These are phyloP conservation scores for Parasarocladium wereldwijsianum DNA, from an alignment of 2,329 filamentous ascomycete species.

Conservation along the genomic window DNA sequence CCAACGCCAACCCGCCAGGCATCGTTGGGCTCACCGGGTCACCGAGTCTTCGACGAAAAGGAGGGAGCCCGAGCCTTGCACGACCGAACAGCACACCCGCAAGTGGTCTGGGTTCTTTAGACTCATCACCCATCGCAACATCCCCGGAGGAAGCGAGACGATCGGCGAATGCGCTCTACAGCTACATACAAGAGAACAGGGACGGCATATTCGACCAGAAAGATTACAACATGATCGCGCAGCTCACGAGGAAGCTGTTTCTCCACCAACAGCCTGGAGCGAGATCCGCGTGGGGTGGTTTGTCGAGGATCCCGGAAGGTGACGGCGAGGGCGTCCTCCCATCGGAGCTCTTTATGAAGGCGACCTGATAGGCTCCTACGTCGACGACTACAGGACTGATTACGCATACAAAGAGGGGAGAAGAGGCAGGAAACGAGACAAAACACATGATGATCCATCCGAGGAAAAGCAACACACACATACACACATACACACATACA, in stretches of 20 bases:
- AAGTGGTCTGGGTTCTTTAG: constrained; percentile 20
- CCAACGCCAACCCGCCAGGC: constrained; percentile 22
- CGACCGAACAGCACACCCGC: constrained; percentile 7
- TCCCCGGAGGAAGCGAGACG: constrained; percentile 75
- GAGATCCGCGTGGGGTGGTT: constrained; percentile 23
- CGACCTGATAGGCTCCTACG: constrained; percentile 9
- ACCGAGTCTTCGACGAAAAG: constrained; percentile 17
- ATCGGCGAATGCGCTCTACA: constrained; percentile 69
- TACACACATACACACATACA: background rate
- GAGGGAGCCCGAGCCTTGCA: constrained; percentile 20
- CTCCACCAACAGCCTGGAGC: constrained; percentile 39
- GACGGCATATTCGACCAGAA: constrained; percentile 56
- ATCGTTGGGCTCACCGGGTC: constrained; percentile 27
- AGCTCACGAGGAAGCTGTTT: constrained; percentile 74
- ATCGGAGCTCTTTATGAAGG: constrained; percentile 15
- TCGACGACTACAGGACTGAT: too few relatives aligned
- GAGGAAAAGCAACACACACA: background rate
- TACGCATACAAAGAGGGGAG: too few relatives aligned
- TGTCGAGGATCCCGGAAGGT: constrained; percentile 43
- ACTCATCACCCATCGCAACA: constrained; percentile 49
- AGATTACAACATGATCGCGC: constrained; percentile 65
- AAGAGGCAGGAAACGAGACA: too few relatives aligned
- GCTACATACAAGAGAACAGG: constrained; percentile 59
- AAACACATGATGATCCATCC: background rate
- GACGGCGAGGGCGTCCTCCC: constrained; percentile 30